Evolutionary conservation across 768 basidiomycete genomes (phyloP).

Genomic region (Lepiota venenata): DNA sequence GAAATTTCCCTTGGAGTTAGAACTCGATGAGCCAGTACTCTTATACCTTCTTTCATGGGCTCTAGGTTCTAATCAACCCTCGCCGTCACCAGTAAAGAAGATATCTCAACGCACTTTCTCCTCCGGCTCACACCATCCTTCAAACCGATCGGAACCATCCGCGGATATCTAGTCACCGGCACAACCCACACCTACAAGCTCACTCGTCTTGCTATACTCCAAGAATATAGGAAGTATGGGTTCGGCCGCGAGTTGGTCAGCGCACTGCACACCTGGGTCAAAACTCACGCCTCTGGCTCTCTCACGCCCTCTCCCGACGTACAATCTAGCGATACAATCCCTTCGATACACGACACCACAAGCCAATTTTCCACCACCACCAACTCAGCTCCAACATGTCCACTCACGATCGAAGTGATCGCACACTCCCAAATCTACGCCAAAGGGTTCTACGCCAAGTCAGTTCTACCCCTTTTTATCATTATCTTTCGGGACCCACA

Average conservation of each 20-base stretch:
- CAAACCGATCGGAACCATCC: slow-evolving; percentile 69
- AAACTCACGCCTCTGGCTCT: slow-evolving; percentile 32
- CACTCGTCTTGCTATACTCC: slow-evolving; percentile 64
- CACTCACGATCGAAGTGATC: slow-evolving; percentile 34
- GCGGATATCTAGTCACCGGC: slow-evolving; percentile 37
- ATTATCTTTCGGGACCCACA: slow-evolving; percentile 4
- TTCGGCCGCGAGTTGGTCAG: slow-evolving; percentile 69
- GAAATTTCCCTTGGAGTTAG: slow-evolving; percentile 67
- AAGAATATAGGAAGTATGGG: slow-evolving; percentile 56
- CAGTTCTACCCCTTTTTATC: slow-evolving; percentile 23
- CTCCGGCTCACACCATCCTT: slow-evolving; percentile 61
- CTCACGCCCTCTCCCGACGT: slow-evolving; percentile 12
- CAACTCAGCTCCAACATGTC: neutral
- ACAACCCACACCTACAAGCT: slow-evolving; percentile 61
- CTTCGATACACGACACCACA: slow-evolving; percentile 8
- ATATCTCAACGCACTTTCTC: slow-evolving; percentile 65
- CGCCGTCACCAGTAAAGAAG: slow-evolving; percentile 48
- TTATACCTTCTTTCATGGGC: slow-evolving; percentile 1
- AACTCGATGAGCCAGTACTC: slow-evolving; percentile 65
- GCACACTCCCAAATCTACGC: slow-evolving; percentile 72
- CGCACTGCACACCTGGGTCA: slow-evolving; percentile 58
- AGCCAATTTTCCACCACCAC: slow-evolving; percentile 15
- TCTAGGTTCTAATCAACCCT: slow-evolving; percentile 5
- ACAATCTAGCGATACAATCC: slow-evolving; percentile 3
- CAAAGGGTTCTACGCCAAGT: slow-evolving; percentile 77